Base-by-base conservation (phyloP, 371 early-diverging fungal genomes). In the Mortierella sp. region DNA sequence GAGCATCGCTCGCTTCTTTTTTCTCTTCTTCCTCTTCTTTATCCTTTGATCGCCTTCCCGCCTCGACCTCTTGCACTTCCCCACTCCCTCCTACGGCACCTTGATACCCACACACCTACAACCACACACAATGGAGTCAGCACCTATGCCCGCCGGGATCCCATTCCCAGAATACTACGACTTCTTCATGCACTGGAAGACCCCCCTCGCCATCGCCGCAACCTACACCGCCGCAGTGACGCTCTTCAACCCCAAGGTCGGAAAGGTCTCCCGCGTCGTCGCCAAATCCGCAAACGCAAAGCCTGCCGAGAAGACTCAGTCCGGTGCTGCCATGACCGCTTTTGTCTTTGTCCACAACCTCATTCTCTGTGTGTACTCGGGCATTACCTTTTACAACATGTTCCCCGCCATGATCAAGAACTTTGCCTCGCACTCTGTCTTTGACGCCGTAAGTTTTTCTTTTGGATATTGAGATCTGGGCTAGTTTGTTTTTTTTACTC, bases 321-420 rank as follows among this genome's bases (percentile, higher is more conserved):
- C 90, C 16, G 89, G 87, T 40, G 73, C 82, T 28, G 79, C 87
- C 71, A 93, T 96, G 91, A 95, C 93, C 77, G 90, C 92, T n/a
- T 91, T 95, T 71, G 93, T 96, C 46, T 91, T 95, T 80, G 77
- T 93, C 8, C 97, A 96, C 87, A 96, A 96, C 86, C 82, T 95
- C 74, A 76, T 89, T 43, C 88, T 96, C 51, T 93, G 93, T 37
- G 75, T 92, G 28, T 96, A 94, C 82, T 95, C 95, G 43, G 91
- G 90, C 61, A 89, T 92, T 67, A 96, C 95, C 16, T 95, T 95
- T 79, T 80, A 92, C 54, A 84, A 90, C 64, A 92, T 94, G 93
- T 90, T 89, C 51, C 75, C 87, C 3, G 91, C 90, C 70, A 87
- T 95, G 87, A 69, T 92, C 82, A 86, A 74, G 57, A 90, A 89